Percentiles rank a stretch among this genome's conserved stretches.
Conservation (phyloP, 2,329 filamentous ascomycete genomes). For the Sphaerostilbella broomeana region DNA sequence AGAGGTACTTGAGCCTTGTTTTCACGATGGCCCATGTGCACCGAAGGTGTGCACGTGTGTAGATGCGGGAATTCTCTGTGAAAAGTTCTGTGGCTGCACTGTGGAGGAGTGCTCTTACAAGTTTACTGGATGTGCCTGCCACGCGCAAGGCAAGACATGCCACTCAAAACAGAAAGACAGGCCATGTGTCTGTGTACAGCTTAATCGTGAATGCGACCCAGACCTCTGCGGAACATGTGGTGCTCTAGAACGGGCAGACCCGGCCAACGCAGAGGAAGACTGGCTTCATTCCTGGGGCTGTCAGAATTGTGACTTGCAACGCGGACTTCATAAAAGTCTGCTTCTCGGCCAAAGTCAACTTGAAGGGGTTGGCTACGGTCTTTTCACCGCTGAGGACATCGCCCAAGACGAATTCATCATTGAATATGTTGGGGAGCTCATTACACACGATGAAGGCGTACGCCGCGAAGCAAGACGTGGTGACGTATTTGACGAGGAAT, state of each 20-base stretch:
- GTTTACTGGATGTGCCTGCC: slow-evolving; percentile 62
- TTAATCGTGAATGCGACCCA: slow-evolving; percentile 76
- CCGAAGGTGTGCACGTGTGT: slow-evolving; percentile 57
- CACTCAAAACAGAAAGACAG: slow-evolving; percentile 47
- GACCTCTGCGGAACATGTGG: slow-evolving; percentile 68
- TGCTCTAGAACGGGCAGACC: slow-evolving; percentile 61
- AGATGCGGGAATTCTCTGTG: slow-evolving; percentile 56
- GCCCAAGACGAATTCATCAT: slow-evolving; percentile 65
- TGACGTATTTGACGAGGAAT: slow-evolving; percentile 53
- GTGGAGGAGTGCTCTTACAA: slow-evolving; percentile 53
- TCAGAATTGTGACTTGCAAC: slow-evolving; percentile 66
- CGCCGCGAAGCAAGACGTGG: slow-evolving; percentile 57
- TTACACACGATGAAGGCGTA: slow-evolving; percentile 62
- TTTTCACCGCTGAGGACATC: slow-evolving; percentile 65
- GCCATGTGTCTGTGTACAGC: slow-evolving; percentile 62
- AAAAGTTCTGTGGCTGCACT: slow-evolving; percentile 63
- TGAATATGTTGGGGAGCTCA: slow-evolving; percentile 74
- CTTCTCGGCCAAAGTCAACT: slow-evolving; percentile 65
- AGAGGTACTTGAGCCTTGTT: slow-evolving; percentile 57
- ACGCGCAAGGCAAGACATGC: slow-evolving; percentile 53
- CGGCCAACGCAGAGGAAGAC: slow-evolving; percentile 56
- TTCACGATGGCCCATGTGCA: slow-evolving; percentile 62
- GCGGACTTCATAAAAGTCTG: slow-evolving; percentile 57
- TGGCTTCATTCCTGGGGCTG: slow-evolving; percentile 53
- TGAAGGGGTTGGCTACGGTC: slow-evolving; percentile 62